Evolutionary conservation across 106 monocot genomes (phyloP).

Genomic region (Triglochin maritima): DNA sequence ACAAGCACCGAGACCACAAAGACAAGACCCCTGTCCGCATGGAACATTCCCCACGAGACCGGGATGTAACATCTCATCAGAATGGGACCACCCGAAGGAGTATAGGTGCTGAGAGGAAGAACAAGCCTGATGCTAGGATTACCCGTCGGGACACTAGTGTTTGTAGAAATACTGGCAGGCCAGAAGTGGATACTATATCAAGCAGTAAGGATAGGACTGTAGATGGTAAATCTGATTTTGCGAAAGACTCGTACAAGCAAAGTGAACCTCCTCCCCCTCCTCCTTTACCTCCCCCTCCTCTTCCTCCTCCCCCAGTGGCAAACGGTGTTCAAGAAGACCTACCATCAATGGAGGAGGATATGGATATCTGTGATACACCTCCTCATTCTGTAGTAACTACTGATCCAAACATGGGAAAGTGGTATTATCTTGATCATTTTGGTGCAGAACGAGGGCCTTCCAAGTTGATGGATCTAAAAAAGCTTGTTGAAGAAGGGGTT

Average conservation of each 20-base stretch:
- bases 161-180: constrained; percentile 24
- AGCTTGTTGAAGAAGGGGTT: constrained; percentile 64
- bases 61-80: constrained; percentile 10
- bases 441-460: constrained; percentile 87
- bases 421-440: constrained; percentile 84
- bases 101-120: constrained; percentile 31
- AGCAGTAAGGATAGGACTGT: constrained; percentile 27
- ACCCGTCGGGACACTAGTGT: constrained; percentile 18
- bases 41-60: constrained; percentile 35
- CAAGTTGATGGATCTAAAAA: constrained; percentile 60
- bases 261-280: constrained; percentile 34
- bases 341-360: constrained; percentile 94
- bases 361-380: constrained; percentile 99
- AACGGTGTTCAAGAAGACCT: constrained; percentile 36
- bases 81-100: constrained; percentile 31
- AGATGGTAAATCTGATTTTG: constrained; percentile 33
- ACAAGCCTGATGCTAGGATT: constrained; percentile 26
- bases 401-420: constrained; percentile 49
- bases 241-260: constrained; percentile 15
- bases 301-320: constrained; percentile 26
- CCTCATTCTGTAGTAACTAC: constrained; percentile 37
- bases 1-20: constrained; percentile 16
- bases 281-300: constrained; percentile 26
- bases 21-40: constrained; percentile 11
- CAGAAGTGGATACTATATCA: constrained; percentile 19